Base-by-base conservation (phyloP, 2,329 filamentous ascomycete genomes). In the Aspergillus fumigatiaffinis region DNA sequence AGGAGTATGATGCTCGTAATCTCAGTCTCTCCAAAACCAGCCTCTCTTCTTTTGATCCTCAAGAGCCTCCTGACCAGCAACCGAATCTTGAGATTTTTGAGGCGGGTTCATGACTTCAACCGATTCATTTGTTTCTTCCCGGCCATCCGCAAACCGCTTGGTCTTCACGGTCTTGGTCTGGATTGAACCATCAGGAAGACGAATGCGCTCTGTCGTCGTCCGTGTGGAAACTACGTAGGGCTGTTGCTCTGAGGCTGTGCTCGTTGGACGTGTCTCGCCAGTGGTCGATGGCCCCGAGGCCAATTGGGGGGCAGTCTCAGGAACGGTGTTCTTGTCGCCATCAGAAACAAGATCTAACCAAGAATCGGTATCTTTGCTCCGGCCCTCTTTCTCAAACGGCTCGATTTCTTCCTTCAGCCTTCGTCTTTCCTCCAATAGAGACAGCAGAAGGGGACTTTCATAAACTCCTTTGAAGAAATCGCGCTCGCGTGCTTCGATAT, bases 141-240 rank as follows among this genome's bases (percentile, higher is more conserved):
- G 76, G 0, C 85, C 85, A 71, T 87, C 84, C 1, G 81, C 75
- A 63, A 85, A 87, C 2, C 81, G 77, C 64, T 81, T 83, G 60
- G 83, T 87, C 17, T 84, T 71, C 9, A 84, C 73, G 1, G 80
- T 79, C 62, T 82, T 85, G 0, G 82, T 86, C 8, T 82, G 80
- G 2, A 85, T 72, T 0, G 80, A 82, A 12, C 85, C 85, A 66
- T 87, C 84, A 0, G 82, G 75, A 1, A 81, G 72, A 2, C 79
- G 79, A 3, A 76, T 79, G 3, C 81, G 81, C 60, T 84, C 79
- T 2, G 83, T 86, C 0, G 78, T 84, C 1, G 82, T 85, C 46
- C 84, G 71, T 1, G 82, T 84, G 0, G 83, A 84, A 1, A 87
- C 68, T 2, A 87, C 68, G 46, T 64, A 67, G 21, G 58, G 51